A percentile compares a stretch with the other conserved stretches of the same genome.
phyloP scores from a whole-genome alignment of 2,329 filamentous ascomycete genomes.

The Phaeoacremonium minimum region DNA sequence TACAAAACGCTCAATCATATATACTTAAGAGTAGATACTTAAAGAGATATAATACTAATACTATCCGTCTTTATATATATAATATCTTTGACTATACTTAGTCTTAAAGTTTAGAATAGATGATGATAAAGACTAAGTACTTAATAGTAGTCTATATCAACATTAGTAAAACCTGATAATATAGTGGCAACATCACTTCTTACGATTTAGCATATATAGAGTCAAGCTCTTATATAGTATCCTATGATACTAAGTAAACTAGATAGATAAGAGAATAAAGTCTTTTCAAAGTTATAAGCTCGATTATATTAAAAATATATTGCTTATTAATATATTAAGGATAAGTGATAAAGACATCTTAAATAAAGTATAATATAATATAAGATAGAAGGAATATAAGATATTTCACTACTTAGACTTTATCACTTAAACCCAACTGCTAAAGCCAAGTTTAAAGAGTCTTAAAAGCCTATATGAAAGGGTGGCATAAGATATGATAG shows the following conservation, averaged over 20 bases:
- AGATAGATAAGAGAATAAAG: no score
- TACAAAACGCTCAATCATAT: background rate
- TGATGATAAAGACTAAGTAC: background rate
- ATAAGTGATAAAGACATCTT: no score
- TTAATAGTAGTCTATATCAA: background rate
- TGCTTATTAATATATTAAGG: no score
- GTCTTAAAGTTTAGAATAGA: background rate
- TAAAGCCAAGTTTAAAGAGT: no score
- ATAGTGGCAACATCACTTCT: background rate
- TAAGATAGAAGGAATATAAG: no score
- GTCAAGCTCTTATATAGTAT: background rate
- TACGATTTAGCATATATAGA: background rate
- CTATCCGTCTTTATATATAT: background rate
- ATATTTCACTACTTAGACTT: no score
- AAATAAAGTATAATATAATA: no score
- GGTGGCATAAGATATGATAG: no score
- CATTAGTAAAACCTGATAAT: background rate
- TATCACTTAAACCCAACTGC: no score
- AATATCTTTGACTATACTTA: background rate
- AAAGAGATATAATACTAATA: background rate
- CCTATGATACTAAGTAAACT: background rate
- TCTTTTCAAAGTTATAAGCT: background rate
- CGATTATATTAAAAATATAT: no score
- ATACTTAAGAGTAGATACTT: background rate
- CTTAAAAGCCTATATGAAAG: no score